Evolutionary conservation across 106 monocot genomes (phyloP), one percentile per base, ranked within the genome.

Genomic region (Dendrobium chrysotoxum): DNA sequence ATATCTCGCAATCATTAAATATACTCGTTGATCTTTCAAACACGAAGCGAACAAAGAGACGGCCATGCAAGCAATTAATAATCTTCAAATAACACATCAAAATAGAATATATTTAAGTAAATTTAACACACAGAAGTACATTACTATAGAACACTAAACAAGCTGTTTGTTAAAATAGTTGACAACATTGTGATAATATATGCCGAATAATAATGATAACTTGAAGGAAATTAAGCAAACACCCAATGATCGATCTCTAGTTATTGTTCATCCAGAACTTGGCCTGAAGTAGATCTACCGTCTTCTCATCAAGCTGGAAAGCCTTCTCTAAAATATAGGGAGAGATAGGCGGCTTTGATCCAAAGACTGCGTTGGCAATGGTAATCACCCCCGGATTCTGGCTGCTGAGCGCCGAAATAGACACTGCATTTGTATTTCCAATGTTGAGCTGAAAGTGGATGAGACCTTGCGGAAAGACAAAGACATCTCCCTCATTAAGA

Each of bases 401-500:
- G 78, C 81, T 87, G 84, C 89, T 95, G 82, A 94, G 95, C 80
- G 25, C 75, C 10, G 81, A 89, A 4, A 89, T 30, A 7, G 82
- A 85, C 16, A 85, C 80, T 2, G 98, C 86, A 1, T 67, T 71
- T 7, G 4, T 7, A 0, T 72, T 40, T 0, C 89, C 95, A 12
- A 75, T 85, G 42, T 90, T 92, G 26, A 90, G 31, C 78, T 90
- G 88, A 67, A 83, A 99, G 81, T 99, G 98, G 23, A 99, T 82
- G 75, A 91, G 78, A 0, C 98, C 98, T 39, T 83, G 80, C 0
- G 98, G 98, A 72, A 99, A 95, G 39, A 99, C 64, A 91, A 99
- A 95, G 72, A 46, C 53, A 31, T 99, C 88, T 1, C 89, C 91
- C 77, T 80, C 80, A 20, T 61, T n/a, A 9, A 95, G 81, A 0